Conservation (phyloP, 192 early-diverging fungal genomes). For the Linnemannia zychae region DNA sequence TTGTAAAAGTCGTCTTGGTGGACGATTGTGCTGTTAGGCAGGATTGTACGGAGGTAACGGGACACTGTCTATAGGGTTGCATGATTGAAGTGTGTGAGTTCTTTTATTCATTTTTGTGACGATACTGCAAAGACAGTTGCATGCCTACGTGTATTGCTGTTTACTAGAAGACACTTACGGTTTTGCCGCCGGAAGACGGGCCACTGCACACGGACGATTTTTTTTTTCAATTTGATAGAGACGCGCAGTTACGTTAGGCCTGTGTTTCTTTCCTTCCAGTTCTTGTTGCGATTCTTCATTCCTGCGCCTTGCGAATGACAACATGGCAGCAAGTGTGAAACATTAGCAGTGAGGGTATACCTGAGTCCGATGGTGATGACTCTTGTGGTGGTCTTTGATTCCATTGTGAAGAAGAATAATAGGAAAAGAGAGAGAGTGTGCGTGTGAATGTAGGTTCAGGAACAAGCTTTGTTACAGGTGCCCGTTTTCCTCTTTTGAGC, state of each 20-base stretch:
- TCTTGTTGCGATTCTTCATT: not conserved
- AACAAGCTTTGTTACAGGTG: no score
- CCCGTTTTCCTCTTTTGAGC: no score
- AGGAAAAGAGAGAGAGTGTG: no score
- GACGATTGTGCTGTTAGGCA: constrained; percentile 71
- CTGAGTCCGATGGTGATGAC: constrained; percentile 58
- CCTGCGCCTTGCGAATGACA: not conserved
- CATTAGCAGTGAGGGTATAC: constrained; percentile 13
- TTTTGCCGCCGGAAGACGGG: constrained; percentile 81
- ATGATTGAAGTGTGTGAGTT: not conserved
- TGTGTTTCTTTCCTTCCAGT: not conserved
- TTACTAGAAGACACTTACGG: constrained; percentile 59
- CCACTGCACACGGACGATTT: constrained; percentile 60
- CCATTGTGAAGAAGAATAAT: no score
- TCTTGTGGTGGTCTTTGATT: constrained; percentile 9
- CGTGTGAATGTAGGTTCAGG: no score
- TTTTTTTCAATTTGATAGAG: not conserved
- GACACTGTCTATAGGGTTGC: constrained; percentile 61
- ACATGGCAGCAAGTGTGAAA: not conserved
- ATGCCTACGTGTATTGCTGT: not conserved
- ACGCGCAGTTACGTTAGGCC: not conserved
- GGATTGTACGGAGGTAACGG: constrained; percentile 66
- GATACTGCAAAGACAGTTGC: no score
- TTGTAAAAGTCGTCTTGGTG: constrained; percentile 87
- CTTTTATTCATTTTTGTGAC: no score